Percentiles rank a stretch among this genome's conserved stretches.
Evolutionary conservation across 257 asterid genomes (phyloP).

Genomic region (Capsicum pubescens): DNA sequence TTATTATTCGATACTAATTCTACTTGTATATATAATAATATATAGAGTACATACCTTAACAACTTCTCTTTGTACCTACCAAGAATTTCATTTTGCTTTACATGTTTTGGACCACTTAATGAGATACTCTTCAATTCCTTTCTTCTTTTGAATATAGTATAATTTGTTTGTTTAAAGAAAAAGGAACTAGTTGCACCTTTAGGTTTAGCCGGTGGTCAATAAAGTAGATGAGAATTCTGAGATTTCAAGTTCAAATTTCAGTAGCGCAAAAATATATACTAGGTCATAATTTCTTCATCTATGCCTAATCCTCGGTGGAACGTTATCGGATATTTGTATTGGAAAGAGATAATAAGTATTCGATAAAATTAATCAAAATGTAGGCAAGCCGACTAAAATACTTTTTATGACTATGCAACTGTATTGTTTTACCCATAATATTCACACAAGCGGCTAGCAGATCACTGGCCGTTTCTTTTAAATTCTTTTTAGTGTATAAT

Average conservation of each 20-base stretch:
- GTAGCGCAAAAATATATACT: too few species aligned
- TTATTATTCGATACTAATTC: constrained; percentile 18
- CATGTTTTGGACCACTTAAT: constrained; percentile 26
- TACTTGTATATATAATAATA: background rate
- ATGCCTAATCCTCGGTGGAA: too few species aligned
- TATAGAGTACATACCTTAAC: background rate
- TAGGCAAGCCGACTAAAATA: background rate
- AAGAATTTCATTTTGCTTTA: constrained; percentile 24
- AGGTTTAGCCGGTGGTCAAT: background rate
- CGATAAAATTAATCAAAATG: background rate
- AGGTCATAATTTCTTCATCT: background rate
- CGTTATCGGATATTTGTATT: background rate
- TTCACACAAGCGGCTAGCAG: background rate
- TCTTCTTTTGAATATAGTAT: background rate
- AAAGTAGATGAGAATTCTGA: too few species aligned
- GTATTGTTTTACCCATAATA: constrained; percentile 20
- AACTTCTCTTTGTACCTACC: constrained; percentile 39
- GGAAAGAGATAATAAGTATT: background rate
- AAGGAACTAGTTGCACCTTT: background rate
- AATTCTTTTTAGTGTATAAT: background rate
- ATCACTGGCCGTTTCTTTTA: background rate
- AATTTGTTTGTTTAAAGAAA: background rate
- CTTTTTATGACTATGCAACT: background rate
- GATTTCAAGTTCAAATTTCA: background rate
- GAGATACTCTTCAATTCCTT: background rate